These are phyloP conservation scores for Gloeopeniophorella convolvens DNA, from an alignment of 768 basidiomycete genomes.

Conservation along the genomic window DNA sequence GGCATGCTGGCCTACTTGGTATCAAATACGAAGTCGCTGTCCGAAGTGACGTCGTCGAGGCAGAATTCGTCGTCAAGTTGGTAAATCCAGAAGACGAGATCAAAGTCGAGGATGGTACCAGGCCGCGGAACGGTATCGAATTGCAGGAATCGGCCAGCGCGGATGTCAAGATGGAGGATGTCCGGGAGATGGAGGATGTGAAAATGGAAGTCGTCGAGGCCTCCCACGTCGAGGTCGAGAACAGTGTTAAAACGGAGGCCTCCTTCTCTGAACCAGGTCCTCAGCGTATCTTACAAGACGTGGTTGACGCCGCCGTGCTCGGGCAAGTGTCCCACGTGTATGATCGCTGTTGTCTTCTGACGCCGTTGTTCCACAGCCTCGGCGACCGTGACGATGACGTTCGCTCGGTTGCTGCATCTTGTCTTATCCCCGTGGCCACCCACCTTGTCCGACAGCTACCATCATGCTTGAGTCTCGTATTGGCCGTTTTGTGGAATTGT, in stretches of 20 bases:
- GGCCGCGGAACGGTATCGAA: no score
- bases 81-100: constrained; percentile 20
- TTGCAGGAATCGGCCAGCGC: no score
- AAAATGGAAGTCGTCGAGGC: constrained; percentile 21
- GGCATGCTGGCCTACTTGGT: constrained; percentile 95
- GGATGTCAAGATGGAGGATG: not conserved
- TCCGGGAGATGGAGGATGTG: not conserved
- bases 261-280: constrained; percentile 29
- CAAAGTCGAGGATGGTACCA: not conserved
- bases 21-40: constrained; percentile 99
- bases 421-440: constrained; percentile 79
- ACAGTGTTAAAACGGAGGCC: constrained; percentile 29
- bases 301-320: constrained; percentile 85
- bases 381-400: constrained; percentile 94
- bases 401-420: constrained; percentile 88
- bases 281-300: constrained; percentile 59
- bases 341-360: constrained; percentile 1
- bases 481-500: constrained; percentile 87
- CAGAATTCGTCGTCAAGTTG: constrained; percentile 8
- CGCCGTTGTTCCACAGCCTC: constrained; percentile 44
- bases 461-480: constrained; percentile 62
- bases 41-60: constrained; percentile 71
- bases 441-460: constrained; percentile 73
- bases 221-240: not conserved
- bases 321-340: constrained; percentile 50